Percentiles rank a stretch among this genome's conserved stretches.
These are phyloP conservation scores for Fusarium scirpi DNA, from an alignment of 2,329 filamentous ascomycete genomes.

Conservation along the genomic window DNA sequence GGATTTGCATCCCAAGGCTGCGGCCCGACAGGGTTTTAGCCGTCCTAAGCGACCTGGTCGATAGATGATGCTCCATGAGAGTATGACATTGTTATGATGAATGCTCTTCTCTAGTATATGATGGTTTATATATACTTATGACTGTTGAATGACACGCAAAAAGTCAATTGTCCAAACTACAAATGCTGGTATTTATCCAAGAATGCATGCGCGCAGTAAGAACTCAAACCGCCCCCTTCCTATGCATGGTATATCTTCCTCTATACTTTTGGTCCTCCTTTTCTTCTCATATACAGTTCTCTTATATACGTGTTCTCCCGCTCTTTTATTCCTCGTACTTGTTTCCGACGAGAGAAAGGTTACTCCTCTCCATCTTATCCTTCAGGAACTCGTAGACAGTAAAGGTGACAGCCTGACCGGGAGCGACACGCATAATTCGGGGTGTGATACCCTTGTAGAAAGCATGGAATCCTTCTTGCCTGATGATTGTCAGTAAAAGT, in stretches of 20 bases:
- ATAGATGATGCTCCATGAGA: slow-evolving; percentile 47
- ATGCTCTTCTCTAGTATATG: not conserved
- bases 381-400: slow-evolving; percentile 84
- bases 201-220: slow-evolving; percentile 46
- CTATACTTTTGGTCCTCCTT: slow-evolving; percentile 31
- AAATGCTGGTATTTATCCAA: slow-evolving; percentile 48
- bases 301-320: not conserved
- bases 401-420: slow-evolving; percentile 85
- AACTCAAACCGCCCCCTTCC: slow-evolving; percentile 38
- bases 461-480: slow-evolving; percentile 90
- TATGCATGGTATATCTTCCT: slow-evolving; percentile 46
- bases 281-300: slow-evolving; percentile 10
- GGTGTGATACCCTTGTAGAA: slow-evolving; percentile 99
- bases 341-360: slow-evolving; percentile 68
- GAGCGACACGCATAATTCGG: slow-evolving; percentile 95
- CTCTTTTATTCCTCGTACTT: slow-evolving; percentile 73
- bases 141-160: slow-evolving; percentile 26
- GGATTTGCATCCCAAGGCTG: slow-evolving; percentile 76
- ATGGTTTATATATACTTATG: slow-evolving; percentile 5
- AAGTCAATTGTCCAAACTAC: slow-evolving; percentile 46
- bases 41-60: slow-evolving; percentile 84
- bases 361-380: slow-evolving; percentile 76
- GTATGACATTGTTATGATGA: slow-evolving; percentile 9
- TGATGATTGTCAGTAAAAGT: slow-evolving; percentile 50
- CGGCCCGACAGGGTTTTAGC: slow-evolving; percentile 76